Evolutionary conservation across 371 early-diverging fungal genomes (phyloP).

Genomic region (Mucor sp.): DNA sequence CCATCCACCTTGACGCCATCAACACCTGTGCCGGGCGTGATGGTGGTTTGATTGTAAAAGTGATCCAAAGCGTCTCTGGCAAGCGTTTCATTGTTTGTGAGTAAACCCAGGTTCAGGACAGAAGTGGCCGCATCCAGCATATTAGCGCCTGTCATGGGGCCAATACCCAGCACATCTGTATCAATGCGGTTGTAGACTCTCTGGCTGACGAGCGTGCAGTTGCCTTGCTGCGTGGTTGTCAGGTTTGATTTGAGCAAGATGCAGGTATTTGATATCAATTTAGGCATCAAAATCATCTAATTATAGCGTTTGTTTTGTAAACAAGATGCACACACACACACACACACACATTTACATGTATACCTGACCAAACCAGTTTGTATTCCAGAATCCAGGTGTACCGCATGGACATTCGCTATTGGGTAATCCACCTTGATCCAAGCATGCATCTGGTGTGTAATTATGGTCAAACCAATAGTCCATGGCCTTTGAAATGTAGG

Average conservation of each 20-base stretch:
- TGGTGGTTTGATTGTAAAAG: slow-evolving; percentile 22
- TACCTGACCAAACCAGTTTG: slow-evolving; percentile 39
- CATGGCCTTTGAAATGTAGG: slow-evolving; percentile 19
- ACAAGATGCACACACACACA: not conserved
- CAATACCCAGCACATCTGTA: slow-evolving; percentile 20
- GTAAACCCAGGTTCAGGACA: slow-evolving; percentile 18
- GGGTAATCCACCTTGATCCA: slow-evolving; percentile 29
- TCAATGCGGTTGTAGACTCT: slow-evolving; percentile 22
- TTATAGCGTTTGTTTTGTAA: not conserved
- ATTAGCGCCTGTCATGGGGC: slow-evolving; percentile 30
- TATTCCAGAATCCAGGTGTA: slow-evolving; percentile 39
- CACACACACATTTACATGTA: not conserved
- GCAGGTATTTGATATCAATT: slow-evolving; percentile 24
- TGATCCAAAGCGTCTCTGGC: slow-evolving; percentile 16
- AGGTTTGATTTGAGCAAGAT: slow-evolving; percentile 19
- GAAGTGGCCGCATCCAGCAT: slow-evolving; percentile 27
- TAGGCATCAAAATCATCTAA: slow-evolving; percentile 29
- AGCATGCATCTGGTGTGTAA: slow-evolving; percentile 25
- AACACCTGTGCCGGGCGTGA: slow-evolving; percentile 9
- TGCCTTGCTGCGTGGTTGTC: slow-evolving; percentile 8
- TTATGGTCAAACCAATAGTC: slow-evolving; percentile 31
- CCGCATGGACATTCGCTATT: slow-evolving; percentile 33
- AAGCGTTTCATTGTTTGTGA: slow-evolving; percentile 25
- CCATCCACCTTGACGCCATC: slow-evolving; percentile 32
- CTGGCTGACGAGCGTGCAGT: slow-evolving; percentile 16